Evolutionary conservation across 2,329 filamentous ascomycete species (phyloP), one percentile per base, ranked within the genome.

Genomic region (Hymenoscyphus linearis): DNA sequence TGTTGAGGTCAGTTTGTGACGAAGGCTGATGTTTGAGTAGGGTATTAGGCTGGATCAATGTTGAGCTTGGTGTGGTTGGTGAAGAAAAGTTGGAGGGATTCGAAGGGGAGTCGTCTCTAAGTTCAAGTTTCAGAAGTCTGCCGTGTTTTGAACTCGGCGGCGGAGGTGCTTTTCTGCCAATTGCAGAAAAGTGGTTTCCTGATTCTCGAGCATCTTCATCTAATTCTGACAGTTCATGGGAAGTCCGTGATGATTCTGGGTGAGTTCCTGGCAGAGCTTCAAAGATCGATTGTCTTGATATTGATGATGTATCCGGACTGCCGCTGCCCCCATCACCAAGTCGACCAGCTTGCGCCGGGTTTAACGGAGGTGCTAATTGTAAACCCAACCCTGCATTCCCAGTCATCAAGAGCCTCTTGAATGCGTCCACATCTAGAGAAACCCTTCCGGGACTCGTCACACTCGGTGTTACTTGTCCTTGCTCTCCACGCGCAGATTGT

Each of bases 121-220:
- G 66, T 68, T 81, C 76, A 52, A 77, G 73, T 66, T 80, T 85
- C 65, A 93, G 88, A 18, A 87, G 80, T 74, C 88, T 93, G 4
- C 91, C 91, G 75, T 93, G 89, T 59, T 89, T 85, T 57, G 88
- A 91, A 70, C 83, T 91, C 12, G 89, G 89, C 6, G 88, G 88
- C 4, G 90, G 89, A 14, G 88, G 88, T 65, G 84, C 84, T 74
- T 84, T 86, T 71, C 87, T 89, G 65, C 80, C 76, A 47, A 77
- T 72, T 57, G 71, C 69, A 35, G 72, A 70, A 37, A 66, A 66
- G 35, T 64, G 36, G 16, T 59, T 53, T 16, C 64, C 64, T 50
- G 60, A 57, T 9, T 74, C 71, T 62, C 69, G 76, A 44, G 72
- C 76, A 58, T 82, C 78, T 44, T 78, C 77, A 47, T 85, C 83